Base-by-base conservation (phyloP, 1,284 basidiomycete genomes). In the Marasmius fiardii region DNA sequence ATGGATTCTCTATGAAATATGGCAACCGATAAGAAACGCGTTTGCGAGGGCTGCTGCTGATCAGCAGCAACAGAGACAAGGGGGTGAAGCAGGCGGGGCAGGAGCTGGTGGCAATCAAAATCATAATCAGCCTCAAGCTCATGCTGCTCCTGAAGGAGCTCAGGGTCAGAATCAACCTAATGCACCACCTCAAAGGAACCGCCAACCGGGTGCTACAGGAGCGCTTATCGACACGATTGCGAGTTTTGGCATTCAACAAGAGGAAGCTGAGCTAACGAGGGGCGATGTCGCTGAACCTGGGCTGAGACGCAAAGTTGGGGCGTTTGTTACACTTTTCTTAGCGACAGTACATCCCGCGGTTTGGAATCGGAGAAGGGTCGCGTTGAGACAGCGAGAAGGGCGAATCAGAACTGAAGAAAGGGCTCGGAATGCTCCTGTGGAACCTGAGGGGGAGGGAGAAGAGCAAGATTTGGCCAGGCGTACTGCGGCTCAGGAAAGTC, bases 1-100 rank as follows among this genome's bases (percentile, higher is more conserved):
- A 4, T 91, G 87, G 86, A 80, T 90, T 64, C 57, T 86, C 14
- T 92, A 89, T 65, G 90, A 92, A 68, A 82, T 88, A 23, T 90
- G 86, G 85, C 80, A 78, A 53, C 83, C 85, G n/a, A 77, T 90
- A 58, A 77, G 85, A 39, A 73, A 81, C 52, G 78, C 76, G 41
- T 60, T 86, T 28, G 64, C 75, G 23, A 75, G 80, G 39, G 58
- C 33, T 43, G 53, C 11, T 48, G 57, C 23, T 48, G 39, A 16
- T 21, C 35, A 53, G 31, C 34, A 49, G 23, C 41, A 23, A 26
- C 23, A 43, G 24, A n/a, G n/a, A 26, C 20, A 28, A n/a, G 28
- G 39, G n/a, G 39, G n/a, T 33, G 35, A 31, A 20, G 51, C 37
- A 44, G n/a, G 51, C 26, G 26, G 51, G 1, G 18, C 51, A 11